Conservation (phyloP, 192 early-diverging fungal species). For the Umbelopsis sp. region DNA sequence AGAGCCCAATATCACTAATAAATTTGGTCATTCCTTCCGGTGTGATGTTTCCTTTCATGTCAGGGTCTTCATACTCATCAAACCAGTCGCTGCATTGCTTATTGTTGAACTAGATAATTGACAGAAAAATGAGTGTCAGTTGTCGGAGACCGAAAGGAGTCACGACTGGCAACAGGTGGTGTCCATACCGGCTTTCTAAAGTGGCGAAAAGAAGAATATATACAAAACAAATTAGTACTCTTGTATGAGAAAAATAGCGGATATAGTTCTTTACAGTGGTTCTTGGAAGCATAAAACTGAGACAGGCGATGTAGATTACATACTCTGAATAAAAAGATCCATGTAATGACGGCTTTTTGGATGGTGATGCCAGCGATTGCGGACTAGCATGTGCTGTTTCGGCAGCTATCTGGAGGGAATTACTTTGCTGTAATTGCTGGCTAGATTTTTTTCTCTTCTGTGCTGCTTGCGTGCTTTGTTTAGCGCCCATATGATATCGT, state of each 20-base stretch:
- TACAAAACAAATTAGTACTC: not conserved
- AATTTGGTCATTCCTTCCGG: conserved; percentile 34
- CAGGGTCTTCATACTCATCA: conserved; percentile 30
- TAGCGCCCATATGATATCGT: conserved; percentile 27
- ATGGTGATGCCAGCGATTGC: not conserved
- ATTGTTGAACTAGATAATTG: conserved; percentile 21
- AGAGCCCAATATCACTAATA: conserved; percentile 28
- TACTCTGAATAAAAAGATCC: conserved; percentile 15
- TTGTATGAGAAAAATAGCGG: not conserved
- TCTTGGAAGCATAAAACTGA: not conserved
- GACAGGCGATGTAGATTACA: not conserved
- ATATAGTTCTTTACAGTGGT: not conserved
- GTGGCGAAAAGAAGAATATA: not conserved
- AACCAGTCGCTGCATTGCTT: conserved; percentile 29
- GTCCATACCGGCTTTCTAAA: conserved; percentile 22
- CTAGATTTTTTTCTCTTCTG: conserved; percentile 24
- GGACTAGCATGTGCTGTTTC: not conserved
- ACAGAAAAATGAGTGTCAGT: not conserved
- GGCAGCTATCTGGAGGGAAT: not conserved
- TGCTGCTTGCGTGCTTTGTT: conserved; percentile 23
- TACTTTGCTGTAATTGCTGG: not conserved
- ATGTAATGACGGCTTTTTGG: conserved; percentile 3
- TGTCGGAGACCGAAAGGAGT: not conserved
- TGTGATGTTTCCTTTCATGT: conserved; percentile 21
- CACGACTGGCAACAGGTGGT: conserved; percentile 4